phyloP scores from a whole-genome alignment of 2,329 filamentous ascomycete genomes.

The Scedosporium dehoogii region DNA sequence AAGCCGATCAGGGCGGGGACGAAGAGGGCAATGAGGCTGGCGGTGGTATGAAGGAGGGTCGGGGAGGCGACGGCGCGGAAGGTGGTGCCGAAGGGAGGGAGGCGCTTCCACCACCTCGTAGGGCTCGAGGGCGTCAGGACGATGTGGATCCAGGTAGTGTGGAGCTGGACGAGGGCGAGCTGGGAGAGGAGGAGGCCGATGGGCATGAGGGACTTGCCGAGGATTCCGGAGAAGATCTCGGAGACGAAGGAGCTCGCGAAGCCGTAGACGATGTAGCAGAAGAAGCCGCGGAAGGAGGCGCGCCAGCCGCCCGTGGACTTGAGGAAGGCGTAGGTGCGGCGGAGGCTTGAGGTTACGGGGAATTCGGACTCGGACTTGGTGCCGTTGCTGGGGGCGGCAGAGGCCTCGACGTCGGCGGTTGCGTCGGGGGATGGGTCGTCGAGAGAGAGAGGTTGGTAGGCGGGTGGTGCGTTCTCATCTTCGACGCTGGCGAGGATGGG shows the following conservation, averaged over 20 bases:
- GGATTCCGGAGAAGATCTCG: constrained; percentile 46
- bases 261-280: constrained; percentile 35
- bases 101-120: constrained; percentile 56
- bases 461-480: constrained; percentile 41
- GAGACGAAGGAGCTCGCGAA: constrained; percentile 31
- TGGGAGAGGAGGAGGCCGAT: constrained; percentile 47
- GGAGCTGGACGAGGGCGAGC: constrained; percentile 55
- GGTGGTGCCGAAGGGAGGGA: constrained; percentile 53
- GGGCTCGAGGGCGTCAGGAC: constrained; percentile 63
- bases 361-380: constrained; percentile 14
- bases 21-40: constrained; percentile 37
- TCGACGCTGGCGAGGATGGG: constrained; percentile 48
- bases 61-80: constrained; percentile 62
- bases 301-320: constrained; percentile 51
- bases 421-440: constrained; percentile 20
- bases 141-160: constrained; percentile 75
- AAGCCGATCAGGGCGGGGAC: constrained; percentile 32
- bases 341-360: constrained; percentile 40
- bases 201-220: constrained; percentile 40
- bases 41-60: constrained; percentile 51
- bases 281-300: constrained; percentile 61
- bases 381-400: constrained; percentile 19
- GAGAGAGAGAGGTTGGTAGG: constrained; percentile 41
- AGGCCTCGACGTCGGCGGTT: constrained; percentile 22
- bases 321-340: constrained; percentile 44